A percentile compares a stretch with the other conserved stretches of the same genome.
These are phyloP conservation scores for Pyrus betulifolia DNA, from an alignment of 306 rosid species.

Conservation along the genomic window DNA sequence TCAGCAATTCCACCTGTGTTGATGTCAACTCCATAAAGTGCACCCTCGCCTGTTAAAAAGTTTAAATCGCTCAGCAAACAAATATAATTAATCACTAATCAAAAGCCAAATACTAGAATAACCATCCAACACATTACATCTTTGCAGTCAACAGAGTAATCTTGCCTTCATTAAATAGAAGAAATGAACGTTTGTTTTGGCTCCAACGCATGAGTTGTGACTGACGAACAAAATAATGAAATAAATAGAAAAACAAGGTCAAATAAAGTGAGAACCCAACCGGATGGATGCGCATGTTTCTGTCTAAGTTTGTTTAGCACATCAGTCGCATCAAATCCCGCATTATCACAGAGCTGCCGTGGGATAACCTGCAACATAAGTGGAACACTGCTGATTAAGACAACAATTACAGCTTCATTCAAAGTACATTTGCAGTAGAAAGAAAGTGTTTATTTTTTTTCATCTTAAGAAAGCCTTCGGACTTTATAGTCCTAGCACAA, in stretches of 20 bases:
- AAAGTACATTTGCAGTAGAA: not conserved
- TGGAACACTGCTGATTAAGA: slow-evolving; percentile 5
- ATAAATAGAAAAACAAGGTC: not conserved
- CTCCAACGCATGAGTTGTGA: not conserved
- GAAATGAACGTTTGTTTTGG: not conserved
- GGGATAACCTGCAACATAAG: slow-evolving; percentile 74
- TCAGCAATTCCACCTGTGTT: slow-evolving; percentile 91
- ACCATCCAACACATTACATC: not conserved
- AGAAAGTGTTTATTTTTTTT: not conserved
- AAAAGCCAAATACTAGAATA: not conserved
- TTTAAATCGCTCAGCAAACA: not conserved
- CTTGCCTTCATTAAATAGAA: not conserved
- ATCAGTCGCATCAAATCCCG: slow-evolving; percentile 98
- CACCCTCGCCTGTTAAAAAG: slow-evolving; percentile 63
- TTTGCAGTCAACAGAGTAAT: not conserved
- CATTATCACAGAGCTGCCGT: slow-evolving; percentile 94
- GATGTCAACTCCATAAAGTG: slow-evolving; percentile 88
- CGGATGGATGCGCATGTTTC: slow-evolving; percentile 87
- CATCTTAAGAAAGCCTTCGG: not conserved
- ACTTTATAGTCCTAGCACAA: not conserved
- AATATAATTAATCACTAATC: not conserved
- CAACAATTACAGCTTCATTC: not conserved
- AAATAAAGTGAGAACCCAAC: slow-evolving; percentile 25
- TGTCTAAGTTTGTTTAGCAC: slow-evolving; percentile 92
- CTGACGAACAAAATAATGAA: not conserved